Evolutionary conservation across 345 rosid species (phyloP), one percentile per base, ranked within the genome.

Genomic region (Kandelia obovata): DNA sequence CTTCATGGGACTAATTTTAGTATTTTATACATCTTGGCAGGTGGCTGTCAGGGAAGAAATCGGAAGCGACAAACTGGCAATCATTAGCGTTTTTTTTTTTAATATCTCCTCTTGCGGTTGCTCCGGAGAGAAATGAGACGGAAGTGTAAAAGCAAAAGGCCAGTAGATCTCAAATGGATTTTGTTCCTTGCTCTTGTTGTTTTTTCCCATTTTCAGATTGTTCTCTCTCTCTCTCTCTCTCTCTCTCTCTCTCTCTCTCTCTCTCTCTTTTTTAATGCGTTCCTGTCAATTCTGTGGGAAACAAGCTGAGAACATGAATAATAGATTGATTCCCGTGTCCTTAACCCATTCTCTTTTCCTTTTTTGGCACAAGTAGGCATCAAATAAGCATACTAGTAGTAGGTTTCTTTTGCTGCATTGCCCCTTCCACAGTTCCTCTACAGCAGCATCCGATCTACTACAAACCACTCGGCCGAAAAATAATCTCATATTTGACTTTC

Each of bases 241-340:
- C 16, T 39, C 47, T 1, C 11, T 37, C 37, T 34, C 37, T 39
- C 16, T 39, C 47, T 1, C 11, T 37, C 37, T 34, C 37, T 53
- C 75, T 79, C 68, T 57, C 66, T 72, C 74, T 78, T 49, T 72
- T 78, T 53, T 60, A 61, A 62, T 80, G 56, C 70, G 53, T 72
- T 82, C 80, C 72, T 82, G 86, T 80, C 86, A 80, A 61, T 70
- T 77, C 77, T 67, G 80, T 64, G 81, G 88, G 83, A 80, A 85
- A 85, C 84, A 78, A 72, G 75, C 65, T 65, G 74, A 69, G 62
- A 71, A 46, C 60, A 72, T 37, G 16, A 68, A 75, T 64, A 71
- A 68, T 26, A 34, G 30, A 70, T 62, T 53, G 63, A 31, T 31
- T 60, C 37, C 27, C 58, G 10, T 39, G 47, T 47, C 82, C 61